These are phyloP conservation scores for Saturnispora sekii DNA, from an alignment of 805 yeast genomes.

Conservation along the genomic window DNA sequence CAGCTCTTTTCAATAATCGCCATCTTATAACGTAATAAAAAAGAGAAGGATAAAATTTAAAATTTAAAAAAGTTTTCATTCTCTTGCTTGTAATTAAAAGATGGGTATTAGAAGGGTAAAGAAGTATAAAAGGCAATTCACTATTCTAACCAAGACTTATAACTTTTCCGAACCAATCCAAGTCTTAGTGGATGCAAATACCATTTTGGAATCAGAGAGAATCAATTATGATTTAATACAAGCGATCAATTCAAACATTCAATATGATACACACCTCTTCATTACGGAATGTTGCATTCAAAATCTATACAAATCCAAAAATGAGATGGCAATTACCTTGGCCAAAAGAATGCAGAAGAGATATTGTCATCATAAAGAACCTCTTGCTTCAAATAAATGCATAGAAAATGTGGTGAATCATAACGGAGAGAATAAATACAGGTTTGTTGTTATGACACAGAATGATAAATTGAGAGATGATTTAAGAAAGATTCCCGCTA, in stretches of 20 bases:
- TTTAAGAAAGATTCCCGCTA: constrained; percentile 75
- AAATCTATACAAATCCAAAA: constrained; percentile 59
- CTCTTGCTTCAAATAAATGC: constrained; percentile 60
- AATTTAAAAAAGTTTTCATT: constrained; percentile 1
- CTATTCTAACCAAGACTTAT: constrained; percentile 74
- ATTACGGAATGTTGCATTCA: constrained; percentile 95
- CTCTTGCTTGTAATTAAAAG: not conserved
- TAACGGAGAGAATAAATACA: constrained; percentile 75
- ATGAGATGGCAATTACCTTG: constrained; percentile 66
- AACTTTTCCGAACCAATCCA: constrained; percentile 93
- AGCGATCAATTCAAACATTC: constrained; percentile 72
- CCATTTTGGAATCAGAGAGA: constrained; percentile 54
- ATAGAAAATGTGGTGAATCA: constrained; percentile 58
- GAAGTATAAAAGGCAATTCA: constrained; percentile 79
- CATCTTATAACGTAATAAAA: not conserved
- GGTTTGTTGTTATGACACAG: constrained; percentile 85
- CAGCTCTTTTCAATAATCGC: constrained; percentile 34
- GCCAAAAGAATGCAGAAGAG: constrained; percentile 87
- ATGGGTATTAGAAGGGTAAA: constrained; percentile 3
- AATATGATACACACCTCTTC: constrained; percentile 80
- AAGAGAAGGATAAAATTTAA: not conserved
- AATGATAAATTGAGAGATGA: constrained; percentile 56
- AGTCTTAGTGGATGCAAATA: constrained; percentile 73
- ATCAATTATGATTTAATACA: constrained; percentile 72
- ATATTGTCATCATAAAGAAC: constrained; percentile 67